These are phyloP conservation scores for Ceratocystis smalleyi DNA, from an alignment of 2,329 filamentous ascomycete genomes.

Conservation along the genomic window DNA sequence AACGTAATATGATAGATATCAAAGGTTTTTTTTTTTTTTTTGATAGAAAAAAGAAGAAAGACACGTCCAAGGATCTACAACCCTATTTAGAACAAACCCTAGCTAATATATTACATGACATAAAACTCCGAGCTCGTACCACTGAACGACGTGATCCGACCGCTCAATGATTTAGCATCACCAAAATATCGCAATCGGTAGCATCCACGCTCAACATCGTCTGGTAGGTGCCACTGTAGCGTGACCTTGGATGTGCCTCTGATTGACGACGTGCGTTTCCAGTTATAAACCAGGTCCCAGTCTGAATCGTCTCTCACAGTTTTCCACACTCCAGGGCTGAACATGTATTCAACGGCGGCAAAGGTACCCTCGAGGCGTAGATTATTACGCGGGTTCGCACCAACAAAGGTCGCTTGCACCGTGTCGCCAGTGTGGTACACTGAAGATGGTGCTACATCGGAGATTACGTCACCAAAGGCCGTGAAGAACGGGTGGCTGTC, in stretches of 20 bases:
- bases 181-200: constrained; percentile 74
- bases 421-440: constrained; percentile 44
- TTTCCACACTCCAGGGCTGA: constrained; percentile 37
- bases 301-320: constrained; percentile 58
- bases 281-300: constrained; percentile 70
- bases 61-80: not conserved
- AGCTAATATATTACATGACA: constrained; percentile 4
- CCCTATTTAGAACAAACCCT: not conserved
- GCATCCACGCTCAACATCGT: constrained; percentile 34
- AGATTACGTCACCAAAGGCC: constrained; percentile 52
- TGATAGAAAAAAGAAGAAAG: too few species aligned
- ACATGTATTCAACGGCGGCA: constrained; percentile 54
- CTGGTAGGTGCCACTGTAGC: constrained; percentile 64
- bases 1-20: not conserved
- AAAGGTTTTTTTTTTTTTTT: not conserved
- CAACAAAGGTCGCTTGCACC: constrained; percentile 58
- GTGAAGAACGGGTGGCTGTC: constrained; percentile 53
- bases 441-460: constrained; percentile 30
- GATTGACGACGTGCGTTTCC: constrained; percentile 55
- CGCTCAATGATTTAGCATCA: constrained; percentile 53
- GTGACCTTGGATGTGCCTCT: constrained; percentile 64
- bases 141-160: constrained; percentile 51
- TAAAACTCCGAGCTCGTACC: constrained; percentile 43
- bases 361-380: constrained; percentile 64
- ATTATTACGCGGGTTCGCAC: constrained; percentile 81